Conservation (phyloP, 176 grass and related monocot species). For the Olyra latifolia region DNA sequence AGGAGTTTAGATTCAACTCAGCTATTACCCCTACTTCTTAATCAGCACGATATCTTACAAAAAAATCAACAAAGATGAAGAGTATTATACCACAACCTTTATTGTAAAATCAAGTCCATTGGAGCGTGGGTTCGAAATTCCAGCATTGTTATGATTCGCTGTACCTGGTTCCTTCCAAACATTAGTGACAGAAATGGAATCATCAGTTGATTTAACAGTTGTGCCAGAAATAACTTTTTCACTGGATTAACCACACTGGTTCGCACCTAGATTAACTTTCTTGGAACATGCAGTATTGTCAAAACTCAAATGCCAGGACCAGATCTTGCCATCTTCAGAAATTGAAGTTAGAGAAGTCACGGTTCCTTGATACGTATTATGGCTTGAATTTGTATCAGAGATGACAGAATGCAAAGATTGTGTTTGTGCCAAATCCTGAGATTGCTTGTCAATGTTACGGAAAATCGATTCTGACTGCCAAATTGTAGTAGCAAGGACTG, state of each 20-base stretch:
- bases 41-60: background rate
- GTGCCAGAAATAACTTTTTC: slow-evolving; percentile 33
- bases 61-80: background rate
- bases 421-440: slow-evolving; percentile 41
- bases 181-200: slow-evolving; percentile 53
- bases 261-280: slow-evolving; percentile 51
- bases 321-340: slow-evolving; percentile 96
- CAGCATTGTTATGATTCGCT: slow-evolving; percentile 47
- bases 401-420: slow-evolving; percentile 34
- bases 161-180: slow-evolving; percentile 66
- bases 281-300: slow-evolving; percentile 43
- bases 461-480: slow-evolving; percentile 84
- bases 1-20: background rate
- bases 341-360: slow-evolving; percentile 67
- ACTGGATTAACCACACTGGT: slow-evolving; percentile 41
- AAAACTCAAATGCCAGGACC: slow-evolving; percentile 89
- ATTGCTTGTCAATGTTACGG: slow-evolving; percentile 46
- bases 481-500: slow-evolving; percentile 77
- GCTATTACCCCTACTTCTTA: background rate
- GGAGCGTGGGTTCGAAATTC: slow-evolving; percentile 26
- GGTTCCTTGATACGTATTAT: slow-evolving; percentile 28
- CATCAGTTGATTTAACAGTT: slow-evolving; percentile 50
- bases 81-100: slow-evolving; percentile 54
- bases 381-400: slow-evolving; percentile 28
- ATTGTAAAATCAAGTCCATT: slow-evolving; percentile 55